Percentiles rank a stretch among this genome's conserved stretches.
These are phyloP conservation scores for Cnidoscolus chayamansa DNA, from an alignment of 441 rosid genomes.

Conservation along the genomic window DNA sequence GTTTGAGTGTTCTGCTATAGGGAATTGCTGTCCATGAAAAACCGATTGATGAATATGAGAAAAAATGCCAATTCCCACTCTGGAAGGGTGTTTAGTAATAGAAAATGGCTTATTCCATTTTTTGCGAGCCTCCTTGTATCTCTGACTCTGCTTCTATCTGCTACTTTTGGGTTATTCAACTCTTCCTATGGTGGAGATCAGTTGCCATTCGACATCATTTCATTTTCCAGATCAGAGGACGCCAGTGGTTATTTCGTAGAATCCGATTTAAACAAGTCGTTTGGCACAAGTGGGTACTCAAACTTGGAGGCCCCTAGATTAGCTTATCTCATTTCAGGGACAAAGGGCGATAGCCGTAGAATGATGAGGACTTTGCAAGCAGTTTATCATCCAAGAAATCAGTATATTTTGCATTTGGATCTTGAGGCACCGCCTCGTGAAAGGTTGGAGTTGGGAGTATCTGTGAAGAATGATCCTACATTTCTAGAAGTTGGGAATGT, in stretches of 20 bases:
- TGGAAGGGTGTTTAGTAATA: slow-evolving; percentile 67
- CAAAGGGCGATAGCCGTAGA: slow-evolving; percentile 88
- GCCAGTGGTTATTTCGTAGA: slow-evolving; percentile 70
- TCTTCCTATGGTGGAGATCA: slow-evolving; percentile 48
- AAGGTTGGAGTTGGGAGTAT: slow-evolving; percentile 62
- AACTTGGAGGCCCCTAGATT: slow-evolving; percentile 63
- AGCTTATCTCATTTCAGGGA: slow-evolving; percentile 91
- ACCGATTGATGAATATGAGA: slow-evolving; percentile 47
- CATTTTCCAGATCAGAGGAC: slow-evolving; percentile 45
- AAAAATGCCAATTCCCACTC: slow-evolving; percentile 57
- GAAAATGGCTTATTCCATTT: slow-evolving; percentile 83
- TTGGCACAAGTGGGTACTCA: slow-evolving; percentile 27
- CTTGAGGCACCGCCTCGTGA: slow-evolving; percentile 94
- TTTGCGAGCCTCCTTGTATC: slow-evolving; percentile 73
- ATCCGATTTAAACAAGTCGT: slow-evolving; percentile 45
- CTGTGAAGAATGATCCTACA: slow-evolving; percentile 68
- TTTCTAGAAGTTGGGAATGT: slow-evolving; percentile 80
- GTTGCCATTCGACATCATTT: slow-evolving; percentile 43
- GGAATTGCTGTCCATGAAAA: slow-evolving; percentile 43
- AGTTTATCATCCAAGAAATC: slow-evolving; percentile 94
- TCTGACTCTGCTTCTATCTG: slow-evolving; percentile 53
- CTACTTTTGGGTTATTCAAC: slow-evolving; percentile 41
- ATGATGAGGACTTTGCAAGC: slow-evolving; percentile 97
- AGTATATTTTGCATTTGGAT: slow-evolving; percentile 89
- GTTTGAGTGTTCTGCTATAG: slow-evolving; percentile 26